Conservation (phyloP, 305 asterid genomes). For the Fraxinus baroniana region DNA sequence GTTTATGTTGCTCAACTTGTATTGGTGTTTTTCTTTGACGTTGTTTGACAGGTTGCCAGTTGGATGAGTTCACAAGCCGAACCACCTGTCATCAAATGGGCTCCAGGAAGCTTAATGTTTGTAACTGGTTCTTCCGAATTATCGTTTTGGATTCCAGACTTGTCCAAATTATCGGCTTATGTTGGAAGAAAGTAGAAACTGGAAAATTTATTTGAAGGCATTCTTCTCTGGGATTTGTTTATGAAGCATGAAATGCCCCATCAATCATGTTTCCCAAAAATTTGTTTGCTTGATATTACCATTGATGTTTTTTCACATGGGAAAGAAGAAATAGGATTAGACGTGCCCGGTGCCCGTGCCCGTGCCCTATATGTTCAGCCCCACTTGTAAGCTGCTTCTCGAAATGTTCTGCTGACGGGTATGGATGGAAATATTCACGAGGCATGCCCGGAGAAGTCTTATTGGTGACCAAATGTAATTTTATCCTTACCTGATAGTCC, state of each 20-base stretch:
- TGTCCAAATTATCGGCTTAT: constrained; percentile 84
- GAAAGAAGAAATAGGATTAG: not conserved
- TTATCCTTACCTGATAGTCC: not conserved
- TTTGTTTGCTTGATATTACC: not conserved
- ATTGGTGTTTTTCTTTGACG: constrained; percentile 12
- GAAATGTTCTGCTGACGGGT: not conserved
- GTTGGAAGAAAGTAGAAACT: constrained; percentile 59
- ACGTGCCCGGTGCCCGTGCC: not conserved
- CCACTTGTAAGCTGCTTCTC: not conserved
- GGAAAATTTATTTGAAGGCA: not conserved
- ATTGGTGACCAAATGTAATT: not conserved
- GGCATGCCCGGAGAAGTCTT: not conserved
- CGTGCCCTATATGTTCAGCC: not conserved
- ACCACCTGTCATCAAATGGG: constrained; percentile 89
- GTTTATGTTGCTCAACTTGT: not conserved
- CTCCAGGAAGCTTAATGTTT: constrained; percentile 94
- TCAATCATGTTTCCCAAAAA: not conserved
- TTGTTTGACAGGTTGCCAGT: constrained; percentile 69
- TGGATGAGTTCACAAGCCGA: constrained; percentile 92
- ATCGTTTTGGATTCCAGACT: constrained; percentile 95
- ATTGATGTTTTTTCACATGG: not conserved
- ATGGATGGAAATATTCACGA: not conserved
- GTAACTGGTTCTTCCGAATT: constrained; percentile 94
- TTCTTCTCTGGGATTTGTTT: not conserved
- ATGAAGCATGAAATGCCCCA: not conserved